Evolutionary conservation across 1,284 basidiomycete genomes (phyloP), one percentile per base, ranked within the genome.

Genomic region (Ganoderma resinaceum): DNA sequence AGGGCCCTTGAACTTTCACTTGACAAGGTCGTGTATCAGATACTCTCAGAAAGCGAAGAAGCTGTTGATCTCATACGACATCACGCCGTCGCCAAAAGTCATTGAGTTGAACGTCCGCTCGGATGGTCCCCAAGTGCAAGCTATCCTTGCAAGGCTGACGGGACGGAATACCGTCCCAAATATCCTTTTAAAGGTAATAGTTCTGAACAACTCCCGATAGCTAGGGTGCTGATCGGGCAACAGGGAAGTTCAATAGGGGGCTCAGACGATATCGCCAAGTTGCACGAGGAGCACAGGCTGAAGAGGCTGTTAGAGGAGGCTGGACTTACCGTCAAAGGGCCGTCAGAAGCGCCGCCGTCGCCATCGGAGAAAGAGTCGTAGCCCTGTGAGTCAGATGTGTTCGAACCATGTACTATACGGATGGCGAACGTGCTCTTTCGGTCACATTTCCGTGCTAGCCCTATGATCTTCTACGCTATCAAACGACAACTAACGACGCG

Each of bases 51-150:
- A 84, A 53, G 91, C 91, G n/a, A 94, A 95, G 76, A 81, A 81
- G 23, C 83, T 95, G 18, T 83, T 96, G 1, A 82, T 83, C 38
- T 80, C 81, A 2, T 94, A 94, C 77, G 81, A 89, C 37, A 86
- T 95, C 42, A 77, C 82, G 7, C 95, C 95, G 0, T 76, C 87
- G 1, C 92, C 94, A 0, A 87, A 86, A 68, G 80, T 95, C 57
- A 81, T 95, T 31, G 93, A 95, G 76, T 89, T 95, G 23, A 92
- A 95, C 77, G 75, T 87, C 12, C 86, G 94, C 78, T 88, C 85
- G 72, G 94, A 95, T 74, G 81, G 84, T 0, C 81, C 82, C 8
- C 81, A 88, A 52, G 84, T 95, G 72, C 93, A 95, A 76, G 78
- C 81, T 4, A 80, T 95, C 31, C 81, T 95, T 58, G 82, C 82